phyloP scores from a whole-genome alignment of 225 moss, liverwort and hornwort species.

The Lunularia cruciata region DNA sequence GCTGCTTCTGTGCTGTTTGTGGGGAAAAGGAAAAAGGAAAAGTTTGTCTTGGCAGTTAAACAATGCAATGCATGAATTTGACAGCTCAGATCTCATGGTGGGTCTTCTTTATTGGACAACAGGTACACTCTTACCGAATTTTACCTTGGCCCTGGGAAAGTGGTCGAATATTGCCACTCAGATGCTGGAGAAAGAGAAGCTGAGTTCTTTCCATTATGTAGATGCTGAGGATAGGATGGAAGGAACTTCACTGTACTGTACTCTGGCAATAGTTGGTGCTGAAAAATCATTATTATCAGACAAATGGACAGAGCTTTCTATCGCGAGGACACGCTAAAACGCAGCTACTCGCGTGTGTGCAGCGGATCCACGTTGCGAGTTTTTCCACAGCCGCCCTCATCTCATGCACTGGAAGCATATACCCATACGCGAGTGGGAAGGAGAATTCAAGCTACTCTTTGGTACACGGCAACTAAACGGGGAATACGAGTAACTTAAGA shows the following conservation, averaged over 20 bases:
- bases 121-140: neutral
- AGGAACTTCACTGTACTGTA: too few relatives aligned
- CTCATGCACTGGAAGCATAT: neutral
- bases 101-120: too few relatives aligned
- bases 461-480: too few relatives aligned
- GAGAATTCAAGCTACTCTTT: neutral
- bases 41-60: conserved; percentile 6
- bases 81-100: neutral
- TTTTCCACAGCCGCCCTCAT: neutral
- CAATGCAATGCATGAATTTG: neutral
- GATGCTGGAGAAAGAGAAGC: neutral
- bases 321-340: neutral
- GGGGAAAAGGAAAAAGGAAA: neutral
- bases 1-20: neutral
- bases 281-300: too few relatives aligned
- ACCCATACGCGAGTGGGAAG: neutral
- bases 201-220: neutral
- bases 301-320: too few relatives aligned
- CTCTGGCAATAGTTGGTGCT: too few relatives aligned
- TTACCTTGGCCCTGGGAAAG: neutral
- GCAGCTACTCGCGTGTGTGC: neutral
- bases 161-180: neutral
- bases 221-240: too few relatives aligned
- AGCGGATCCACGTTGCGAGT: neutral
- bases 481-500: too few relatives aligned